Conservation (phyloP, 2,329 filamentous ascomycete species). For the Verticillium isaacii region DNA sequence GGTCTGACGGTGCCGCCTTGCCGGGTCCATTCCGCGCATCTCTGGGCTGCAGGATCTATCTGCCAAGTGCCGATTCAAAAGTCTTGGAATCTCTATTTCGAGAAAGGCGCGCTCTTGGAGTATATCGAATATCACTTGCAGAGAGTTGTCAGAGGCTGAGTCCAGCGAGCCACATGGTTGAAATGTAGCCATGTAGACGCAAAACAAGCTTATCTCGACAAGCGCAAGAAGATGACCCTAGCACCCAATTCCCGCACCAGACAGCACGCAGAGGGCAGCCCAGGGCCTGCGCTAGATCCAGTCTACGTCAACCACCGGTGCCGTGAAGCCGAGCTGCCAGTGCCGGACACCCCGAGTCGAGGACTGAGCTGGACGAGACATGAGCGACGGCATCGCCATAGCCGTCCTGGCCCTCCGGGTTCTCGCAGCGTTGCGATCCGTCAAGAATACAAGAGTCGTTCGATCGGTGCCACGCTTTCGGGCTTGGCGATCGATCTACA, state of each 20-base stretch:
- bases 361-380: neutral
- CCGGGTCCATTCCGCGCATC: neutral
- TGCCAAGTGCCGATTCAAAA: neutral
- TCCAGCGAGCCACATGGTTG: too few species aligned
- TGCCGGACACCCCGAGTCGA: neutral
- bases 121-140: too few species aligned
- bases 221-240: neutral
- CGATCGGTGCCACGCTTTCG: neutral
- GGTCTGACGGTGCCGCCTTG: neutral
- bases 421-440: neutral
- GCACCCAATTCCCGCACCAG: neutral
- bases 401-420: neutral
- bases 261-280: neutral
- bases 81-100: neutral
- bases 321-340: neutral
- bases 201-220: neutral
- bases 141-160: too few species aligned
- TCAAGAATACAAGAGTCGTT: neutral
- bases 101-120: neutral
- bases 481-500: neutral
- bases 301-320: neutral
- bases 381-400: neutral
- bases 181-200: neutral
- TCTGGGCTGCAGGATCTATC: neutral
- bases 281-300: neutral